phyloP scores from a whole-genome alignment of 139 green algal genomes.

The Penium margaritaceum region DNA sequence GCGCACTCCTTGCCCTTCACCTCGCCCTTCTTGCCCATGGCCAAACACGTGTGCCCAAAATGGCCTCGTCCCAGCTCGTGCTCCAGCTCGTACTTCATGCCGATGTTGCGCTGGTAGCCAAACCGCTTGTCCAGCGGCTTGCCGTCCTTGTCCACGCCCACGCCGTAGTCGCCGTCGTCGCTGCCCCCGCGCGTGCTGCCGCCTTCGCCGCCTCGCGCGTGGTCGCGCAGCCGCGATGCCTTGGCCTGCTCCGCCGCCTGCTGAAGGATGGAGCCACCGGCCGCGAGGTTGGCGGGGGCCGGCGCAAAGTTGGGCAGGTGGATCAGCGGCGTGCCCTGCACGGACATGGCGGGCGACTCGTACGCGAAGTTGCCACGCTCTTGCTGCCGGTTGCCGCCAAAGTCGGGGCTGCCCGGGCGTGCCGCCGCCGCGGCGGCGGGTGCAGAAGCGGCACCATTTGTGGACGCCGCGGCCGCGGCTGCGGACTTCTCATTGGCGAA shows the following conservation, averaged over 20 bases:
- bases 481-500: conserved; percentile 1
- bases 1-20: conserved; percentile 25
- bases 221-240: not conserved
- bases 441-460: not conserved
- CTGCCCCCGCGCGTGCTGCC: not conserved
- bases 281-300: not conserved
- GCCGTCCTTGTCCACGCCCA: conserved; percentile 4
- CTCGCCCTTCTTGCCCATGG: conserved; percentile 34
- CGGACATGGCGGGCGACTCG: conserved; percentile 8
- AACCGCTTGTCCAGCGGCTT: conserved; percentile 31
- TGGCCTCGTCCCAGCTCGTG: conserved; percentile 38
- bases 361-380: not conserved
- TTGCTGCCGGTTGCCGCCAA: not conserved
- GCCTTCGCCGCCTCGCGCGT: not conserved
- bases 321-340: not conserved
- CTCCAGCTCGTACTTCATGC: conserved; percentile 33
- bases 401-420: not conserved
- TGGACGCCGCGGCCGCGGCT: not conserved
- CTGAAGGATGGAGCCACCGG: not conserved
- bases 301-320: conserved; percentile 2
- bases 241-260: conserved; percentile 3
- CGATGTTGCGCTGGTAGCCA: conserved; percentile 15
- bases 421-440: not conserved
- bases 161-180: no score
- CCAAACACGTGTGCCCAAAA: conserved; percentile 33